These are phyloP conservation scores for Aspergillus unguis DNA, from an alignment of 2,329 filamentous ascomycete genomes.

Conservation along the genomic window DNA sequence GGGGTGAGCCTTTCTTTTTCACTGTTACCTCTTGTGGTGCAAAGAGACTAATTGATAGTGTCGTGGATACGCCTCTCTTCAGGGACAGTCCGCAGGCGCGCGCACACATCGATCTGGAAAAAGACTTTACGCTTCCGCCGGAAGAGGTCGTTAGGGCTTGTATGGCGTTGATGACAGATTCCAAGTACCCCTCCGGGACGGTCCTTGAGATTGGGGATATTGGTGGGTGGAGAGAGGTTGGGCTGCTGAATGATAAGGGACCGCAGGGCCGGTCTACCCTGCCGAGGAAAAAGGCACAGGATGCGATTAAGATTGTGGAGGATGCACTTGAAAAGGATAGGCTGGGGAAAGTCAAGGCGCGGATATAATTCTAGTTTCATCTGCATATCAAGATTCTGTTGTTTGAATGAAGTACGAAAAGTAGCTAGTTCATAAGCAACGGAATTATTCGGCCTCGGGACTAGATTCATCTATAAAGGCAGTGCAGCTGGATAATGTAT, in stretches of 20 bases:
- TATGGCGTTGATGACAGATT: neutral
- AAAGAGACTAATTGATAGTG: neutral
- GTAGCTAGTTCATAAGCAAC: no score
- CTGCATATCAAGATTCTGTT: no score
- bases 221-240: neutral
- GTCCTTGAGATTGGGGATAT: neutral
- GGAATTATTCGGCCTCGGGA: no score
- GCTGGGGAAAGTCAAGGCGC: no score
- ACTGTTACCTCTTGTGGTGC: neutral
- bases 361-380: no score
- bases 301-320: neutral
- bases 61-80: neutral
- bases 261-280: neutral
- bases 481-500: no score
- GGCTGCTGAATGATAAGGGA: neutral
- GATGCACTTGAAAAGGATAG: neutral
- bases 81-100: neutral
- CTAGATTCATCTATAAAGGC: no score
- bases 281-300: neutral
- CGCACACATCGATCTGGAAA: neutral
- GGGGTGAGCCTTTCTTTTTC: neutral
- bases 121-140: neutral
- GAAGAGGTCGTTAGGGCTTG: neutral
- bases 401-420: no score
- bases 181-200: neutral